Conservation (phyloP, 805 yeast species). For the Myxozyma vanderwaltii region DNA sequence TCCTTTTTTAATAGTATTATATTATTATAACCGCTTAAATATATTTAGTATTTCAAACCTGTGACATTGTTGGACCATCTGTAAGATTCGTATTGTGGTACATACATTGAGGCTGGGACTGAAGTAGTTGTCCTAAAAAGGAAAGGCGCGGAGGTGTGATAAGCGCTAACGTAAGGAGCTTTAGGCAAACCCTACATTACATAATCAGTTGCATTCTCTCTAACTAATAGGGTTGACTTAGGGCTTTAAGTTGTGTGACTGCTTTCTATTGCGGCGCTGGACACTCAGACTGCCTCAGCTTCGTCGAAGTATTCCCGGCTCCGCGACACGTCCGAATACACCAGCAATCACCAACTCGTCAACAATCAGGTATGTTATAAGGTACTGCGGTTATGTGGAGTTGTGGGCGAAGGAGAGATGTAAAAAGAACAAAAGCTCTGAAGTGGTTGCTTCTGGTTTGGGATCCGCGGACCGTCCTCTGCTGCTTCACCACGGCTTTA, state of each 20-base stretch:
- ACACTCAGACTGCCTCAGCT: neutral
- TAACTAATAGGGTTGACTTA: neutral
- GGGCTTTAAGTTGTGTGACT: conserved; percentile 5
- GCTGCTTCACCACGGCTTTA: neutral
- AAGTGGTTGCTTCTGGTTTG: neutral
- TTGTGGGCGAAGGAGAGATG: neutral
- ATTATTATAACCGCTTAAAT: too few species aligned
- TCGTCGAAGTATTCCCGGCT: neutral
- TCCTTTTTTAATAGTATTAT: too few species aligned
- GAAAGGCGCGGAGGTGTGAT: too few species aligned
- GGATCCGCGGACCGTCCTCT: conserved; percentile 13
- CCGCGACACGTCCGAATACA: neutral
- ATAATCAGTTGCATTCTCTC: too few species aligned
- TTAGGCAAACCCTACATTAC: too few species aligned
- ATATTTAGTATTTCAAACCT: too few species aligned
- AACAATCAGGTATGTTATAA: conserved; percentile 5
- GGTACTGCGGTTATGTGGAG: neutral
- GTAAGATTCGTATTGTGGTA: too few species aligned
- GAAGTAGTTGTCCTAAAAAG: too few species aligned
- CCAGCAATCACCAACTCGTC: conserved; percentile 11
- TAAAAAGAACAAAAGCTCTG: neutral
- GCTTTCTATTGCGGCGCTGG: neutral
- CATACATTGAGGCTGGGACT: too few species aligned
- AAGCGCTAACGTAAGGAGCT: too few species aligned
- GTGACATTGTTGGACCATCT: too few species aligned